Conservation (phyloP, 1,284 basidiomycete species). For the Microbotryum scabiosae region DNA sequence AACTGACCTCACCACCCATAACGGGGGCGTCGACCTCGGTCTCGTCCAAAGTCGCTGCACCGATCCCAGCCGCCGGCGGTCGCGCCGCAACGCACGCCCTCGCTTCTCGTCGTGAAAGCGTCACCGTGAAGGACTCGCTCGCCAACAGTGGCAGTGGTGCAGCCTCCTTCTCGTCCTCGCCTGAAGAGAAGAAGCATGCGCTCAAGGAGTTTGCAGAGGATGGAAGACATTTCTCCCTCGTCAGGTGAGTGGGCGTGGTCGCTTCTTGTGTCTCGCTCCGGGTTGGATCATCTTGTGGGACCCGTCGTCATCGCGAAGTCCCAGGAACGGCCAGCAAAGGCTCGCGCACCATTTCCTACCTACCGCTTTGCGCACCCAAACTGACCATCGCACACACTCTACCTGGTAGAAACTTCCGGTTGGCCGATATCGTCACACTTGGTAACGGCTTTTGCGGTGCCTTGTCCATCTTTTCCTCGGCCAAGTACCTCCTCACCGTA, state of each 20-base stretch:
- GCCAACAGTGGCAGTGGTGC: background rate
- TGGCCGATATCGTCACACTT: constrained; percentile 97
- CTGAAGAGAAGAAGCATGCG: constrained; percentile 1
- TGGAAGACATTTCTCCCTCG: constrained; percentile 88
- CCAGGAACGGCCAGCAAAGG: background rate
- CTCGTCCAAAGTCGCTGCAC: constrained; percentile 13
- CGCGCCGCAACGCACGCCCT: constrained; percentile 16
- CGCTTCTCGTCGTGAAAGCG: constrained; percentile 21
- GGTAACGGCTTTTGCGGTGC: constrained; percentile 99
- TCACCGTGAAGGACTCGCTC: background rate
- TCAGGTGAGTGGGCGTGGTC: constrained; percentile 54
- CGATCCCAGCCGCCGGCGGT: constrained; percentile 6
- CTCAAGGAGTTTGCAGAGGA: constrained; percentile 78
- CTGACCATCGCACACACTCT: background rate
- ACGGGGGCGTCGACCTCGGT: constrained; percentile 25
- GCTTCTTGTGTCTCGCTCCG: background rate
- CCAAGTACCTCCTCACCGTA: constrained; percentile 72
- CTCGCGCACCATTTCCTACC: background rate
- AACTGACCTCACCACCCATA: constrained; percentile 23
- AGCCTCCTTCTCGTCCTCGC: background rate
- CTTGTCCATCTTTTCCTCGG: constrained; percentile 88
- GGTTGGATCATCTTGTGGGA: too few species aligned
- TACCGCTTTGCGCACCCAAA: background rate
- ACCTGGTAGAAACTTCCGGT: constrained; percentile 78
- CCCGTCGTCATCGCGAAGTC: background rate